Conservation (phyloP, 495 filamentous ascomycete genomes). For the Clohesyomyces aquaticus region DNA sequence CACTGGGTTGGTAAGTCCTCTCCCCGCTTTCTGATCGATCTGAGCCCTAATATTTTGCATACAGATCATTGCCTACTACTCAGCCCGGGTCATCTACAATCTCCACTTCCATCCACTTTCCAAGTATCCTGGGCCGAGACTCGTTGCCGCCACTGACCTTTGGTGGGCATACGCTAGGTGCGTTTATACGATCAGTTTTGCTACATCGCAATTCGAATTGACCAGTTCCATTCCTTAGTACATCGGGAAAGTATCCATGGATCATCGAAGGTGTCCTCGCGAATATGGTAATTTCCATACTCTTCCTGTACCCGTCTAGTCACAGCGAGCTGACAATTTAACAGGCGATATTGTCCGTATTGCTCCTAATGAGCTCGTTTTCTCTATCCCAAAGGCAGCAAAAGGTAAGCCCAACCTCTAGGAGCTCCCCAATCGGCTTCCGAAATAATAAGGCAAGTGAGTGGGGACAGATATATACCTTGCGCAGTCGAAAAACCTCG, state of each 20-base stretch:
- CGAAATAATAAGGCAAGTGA: not conserved
- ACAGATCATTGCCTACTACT: slow-evolving; percentile 8
- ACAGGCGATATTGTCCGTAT: slow-evolving; percentile 21
- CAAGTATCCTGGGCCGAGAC: slow-evolving; percentile 8
- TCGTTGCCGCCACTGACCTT: slow-evolving; percentile 1
- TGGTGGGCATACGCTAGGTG: slow-evolving; percentile 15
- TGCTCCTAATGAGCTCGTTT: slow-evolving; percentile 16
- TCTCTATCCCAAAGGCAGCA: not conserved
- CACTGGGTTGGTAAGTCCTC: no score
- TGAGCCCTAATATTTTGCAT: no score
- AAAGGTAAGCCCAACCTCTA: slow-evolving; percentile 8
- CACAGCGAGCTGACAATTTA: not conserved
- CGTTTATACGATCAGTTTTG: not conserved
- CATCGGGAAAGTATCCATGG: slow-evolving; percentile 16
- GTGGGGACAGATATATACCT: slow-evolving; percentile 10
- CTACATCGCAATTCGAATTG: not conserved
- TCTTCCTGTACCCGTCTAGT: not conserved
- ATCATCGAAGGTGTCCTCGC: slow-evolving; percentile 1
- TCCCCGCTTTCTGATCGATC: no score
- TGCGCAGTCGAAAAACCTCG: slow-evolving; percentile 15
- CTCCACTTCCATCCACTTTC: slow-evolving; percentile 13
- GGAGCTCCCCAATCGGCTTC: not conserved
- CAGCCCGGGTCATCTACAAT: slow-evolving; percentile 1
- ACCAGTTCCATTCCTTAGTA: slow-evolving; percentile 4
- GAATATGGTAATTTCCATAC: slow-evolving; percentile 15